These are phyloP conservation scores for Cystobasidium ongulense DNA, from an alignment of 768 basidiomycete species.

Conservation along the genomic window DNA sequence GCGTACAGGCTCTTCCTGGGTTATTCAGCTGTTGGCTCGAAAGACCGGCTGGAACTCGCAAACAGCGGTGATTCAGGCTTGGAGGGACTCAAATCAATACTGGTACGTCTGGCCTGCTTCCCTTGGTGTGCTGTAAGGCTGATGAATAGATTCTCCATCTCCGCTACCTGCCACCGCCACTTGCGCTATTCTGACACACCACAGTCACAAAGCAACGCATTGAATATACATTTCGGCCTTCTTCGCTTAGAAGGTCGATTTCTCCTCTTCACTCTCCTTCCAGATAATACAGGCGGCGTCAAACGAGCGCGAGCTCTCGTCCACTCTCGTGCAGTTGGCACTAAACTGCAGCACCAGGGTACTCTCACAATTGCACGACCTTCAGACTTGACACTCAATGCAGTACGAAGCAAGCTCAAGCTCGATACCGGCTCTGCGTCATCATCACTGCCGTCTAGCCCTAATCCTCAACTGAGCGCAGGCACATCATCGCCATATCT, in stretches of 20 bases:
- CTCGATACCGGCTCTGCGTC: conserved; percentile 22
- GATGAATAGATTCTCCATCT: neutral
- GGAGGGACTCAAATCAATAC: neutral
- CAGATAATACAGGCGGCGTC: conserved; percentile 29
- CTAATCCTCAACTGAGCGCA: conserved; percentile 8
- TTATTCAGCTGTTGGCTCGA: conserved; percentile 13
- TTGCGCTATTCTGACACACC: neutral
- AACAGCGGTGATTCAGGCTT: conserved; percentile 6
- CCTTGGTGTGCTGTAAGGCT: neutral
- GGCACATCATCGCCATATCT: neutral
- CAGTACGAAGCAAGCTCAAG: conserved; percentile 29
- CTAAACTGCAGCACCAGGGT: conserved; percentile 13
- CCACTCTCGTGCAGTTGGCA: conserved; percentile 22
- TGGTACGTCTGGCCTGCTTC: neutral
- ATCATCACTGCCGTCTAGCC: conserved; percentile 11
- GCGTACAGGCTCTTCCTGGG: conserved; percentile 12
- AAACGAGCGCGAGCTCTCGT: conserved; percentile 23
- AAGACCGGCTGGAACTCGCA: conserved; percentile 18
- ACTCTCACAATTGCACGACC: conserved; percentile 2
- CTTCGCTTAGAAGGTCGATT: conserved; percentile 27
- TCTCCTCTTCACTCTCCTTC: conserved; percentile 9
- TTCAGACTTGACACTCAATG: neutral
- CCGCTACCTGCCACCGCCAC: neutral
- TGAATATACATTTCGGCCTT: conserved; percentile 18
- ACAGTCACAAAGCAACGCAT: conserved; percentile 7